A percentile compares a stretch with the other conserved stretches of the same genome.
phyloP scores from a whole-genome alignment of 306 rosid genomes.

The Pyrus betulifolia region DNA sequence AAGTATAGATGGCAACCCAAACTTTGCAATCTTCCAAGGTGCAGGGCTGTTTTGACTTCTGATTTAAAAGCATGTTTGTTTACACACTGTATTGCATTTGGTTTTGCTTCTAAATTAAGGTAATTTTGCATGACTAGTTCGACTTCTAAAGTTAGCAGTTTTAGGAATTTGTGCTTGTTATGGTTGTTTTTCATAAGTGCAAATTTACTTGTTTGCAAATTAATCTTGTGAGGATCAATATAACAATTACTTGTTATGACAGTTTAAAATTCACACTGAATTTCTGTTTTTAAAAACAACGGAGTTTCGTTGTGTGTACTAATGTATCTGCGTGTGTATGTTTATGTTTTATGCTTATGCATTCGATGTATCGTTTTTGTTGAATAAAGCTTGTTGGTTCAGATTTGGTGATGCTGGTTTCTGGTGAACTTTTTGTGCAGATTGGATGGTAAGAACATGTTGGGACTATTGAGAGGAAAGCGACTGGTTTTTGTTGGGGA shows the following conservation, averaged over 20 bases:
- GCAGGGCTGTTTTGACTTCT: neutral
- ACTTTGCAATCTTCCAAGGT: slow-evolving; percentile 18
- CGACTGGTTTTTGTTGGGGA: slow-evolving; percentile 21
- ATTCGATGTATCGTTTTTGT: neutral
- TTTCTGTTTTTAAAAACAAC: neutral
- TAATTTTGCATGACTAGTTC: neutral
- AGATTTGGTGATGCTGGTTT: neutral
- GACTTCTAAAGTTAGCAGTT: neutral
- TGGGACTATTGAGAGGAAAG: slow-evolving; percentile 19
- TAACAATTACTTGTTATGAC: neutral
- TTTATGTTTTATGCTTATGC: neutral
- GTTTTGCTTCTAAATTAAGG: neutral
- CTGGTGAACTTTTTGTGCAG: slow-evolving; percentile 6
- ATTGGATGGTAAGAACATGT: slow-evolving; percentile 8
- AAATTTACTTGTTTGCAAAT: neutral
- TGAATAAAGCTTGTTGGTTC: neutral
- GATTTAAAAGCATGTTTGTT: neutral
- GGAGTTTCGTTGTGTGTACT: neutral
- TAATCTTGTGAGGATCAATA: neutral
- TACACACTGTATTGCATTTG: neutral
- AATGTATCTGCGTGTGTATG: neutral
- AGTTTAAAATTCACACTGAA: neutral
- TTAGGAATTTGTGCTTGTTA: neutral
- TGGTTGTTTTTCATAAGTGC: neutral
- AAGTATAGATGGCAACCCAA: slow-evolving; percentile 21